These are phyloP conservation scores for Trichoderma guizhouense DNA, from an alignment of 2,329 filamentous ascomycete genomes.

Conservation along the genomic window DNA sequence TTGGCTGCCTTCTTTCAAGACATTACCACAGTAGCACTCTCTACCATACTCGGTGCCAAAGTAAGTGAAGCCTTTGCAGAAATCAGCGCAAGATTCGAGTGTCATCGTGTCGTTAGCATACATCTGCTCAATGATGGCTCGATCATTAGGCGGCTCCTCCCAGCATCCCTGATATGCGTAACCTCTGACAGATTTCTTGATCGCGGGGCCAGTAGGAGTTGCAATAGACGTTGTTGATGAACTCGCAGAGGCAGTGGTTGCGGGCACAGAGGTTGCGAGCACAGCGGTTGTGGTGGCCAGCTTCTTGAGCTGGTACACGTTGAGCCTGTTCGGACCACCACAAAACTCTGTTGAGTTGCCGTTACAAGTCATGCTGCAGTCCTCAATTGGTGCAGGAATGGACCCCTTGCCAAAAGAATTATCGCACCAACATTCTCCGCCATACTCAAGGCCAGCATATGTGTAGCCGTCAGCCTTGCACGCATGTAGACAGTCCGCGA, in stretches of 20 bases:
- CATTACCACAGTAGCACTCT: slow-evolving; percentile 40
- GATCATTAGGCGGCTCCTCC: slow-evolving; percentile 31
- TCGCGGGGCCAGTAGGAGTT: slow-evolving; percentile 24
- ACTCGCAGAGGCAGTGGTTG: background rate
- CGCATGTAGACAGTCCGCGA: slow-evolving; percentile 32
- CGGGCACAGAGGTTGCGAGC: slow-evolving; percentile 19
- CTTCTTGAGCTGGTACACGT: slow-evolving; percentile 30
- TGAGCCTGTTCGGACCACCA: slow-evolving; percentile 34
- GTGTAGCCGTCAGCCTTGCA: slow-evolving; percentile 31
- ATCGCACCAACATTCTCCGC: slow-evolving; percentile 40
- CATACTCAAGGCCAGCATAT: slow-evolving; percentile 39
- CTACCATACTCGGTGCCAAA: slow-evolving; percentile 37
- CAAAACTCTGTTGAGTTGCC: slow-evolving; percentile 38
- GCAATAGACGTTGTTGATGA: slow-evolving; percentile 19
- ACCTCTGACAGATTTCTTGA: slow-evolving; percentile 4
- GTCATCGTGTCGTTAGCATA: slow-evolving; percentile 35
- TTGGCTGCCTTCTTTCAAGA: slow-evolving; percentile 28
- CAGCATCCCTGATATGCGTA: slow-evolving; percentile 38
- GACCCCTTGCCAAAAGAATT: slow-evolving; percentile 30
- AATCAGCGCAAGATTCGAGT: slow-evolving; percentile 32
- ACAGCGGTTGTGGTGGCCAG: slow-evolving; percentile 24
- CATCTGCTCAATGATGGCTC: slow-evolving; percentile 30
- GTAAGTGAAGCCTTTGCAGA: slow-evolving; percentile 30
- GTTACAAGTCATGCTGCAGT: slow-evolving; percentile 37
- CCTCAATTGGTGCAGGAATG: slow-evolving; percentile 27